Evolutionary conservation across 768 basidiomycete species (phyloP), one percentile per base, ranked within the genome.

Genomic region (Boletus insuetus): DNA sequence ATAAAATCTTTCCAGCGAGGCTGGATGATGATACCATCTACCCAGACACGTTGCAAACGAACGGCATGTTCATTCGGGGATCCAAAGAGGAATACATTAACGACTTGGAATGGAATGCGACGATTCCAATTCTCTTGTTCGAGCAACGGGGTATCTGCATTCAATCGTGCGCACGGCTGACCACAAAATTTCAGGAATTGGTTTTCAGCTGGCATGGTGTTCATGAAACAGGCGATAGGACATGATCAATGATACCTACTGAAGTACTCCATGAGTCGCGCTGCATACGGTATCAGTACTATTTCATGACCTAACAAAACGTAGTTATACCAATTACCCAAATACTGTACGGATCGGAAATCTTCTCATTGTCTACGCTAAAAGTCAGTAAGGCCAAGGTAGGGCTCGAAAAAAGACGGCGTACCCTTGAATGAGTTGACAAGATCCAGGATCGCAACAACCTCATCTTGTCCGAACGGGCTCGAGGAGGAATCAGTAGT

Each of bases 401-500:
- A 11, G 10, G 9, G 40, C 3, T 19, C 0, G 26, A 12, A 9
- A n/a, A 2, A 31, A 4, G 24, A 37, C 32, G 13, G 17, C 6
- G 6, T 26, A 63, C 60, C 56, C 17, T 50, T 53, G n/a, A 61
- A 38, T 5, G 60, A 62, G 17, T 60, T 55, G 35, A 62, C 26
- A 3, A 64, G 49, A 17, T 60, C 58, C 10, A 60, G 6, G 3
- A 64, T 55, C 10, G 61, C 46, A 37, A 39, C 32, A 2, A 64
- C 49, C 5, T 62, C 53, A 17, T 56, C 57, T 45, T 59, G 51
- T 22, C 45, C 35, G 6, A 62, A 64, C 0, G 56, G 60, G 26
- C 60, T 54, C 34, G 62, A 34, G 9, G 62, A 62, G 7, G 62
- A 60, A 50, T 62, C 47, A 12, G 62, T 40, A 10, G 62, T 62